A percentile compares a stretch with the other conserved stretches of the same genome.
These are phyloP conservation scores for Verticillium klebahnii DNA, from an alignment of 2,329 filamentous ascomycete species.

Conservation along the genomic window DNA sequence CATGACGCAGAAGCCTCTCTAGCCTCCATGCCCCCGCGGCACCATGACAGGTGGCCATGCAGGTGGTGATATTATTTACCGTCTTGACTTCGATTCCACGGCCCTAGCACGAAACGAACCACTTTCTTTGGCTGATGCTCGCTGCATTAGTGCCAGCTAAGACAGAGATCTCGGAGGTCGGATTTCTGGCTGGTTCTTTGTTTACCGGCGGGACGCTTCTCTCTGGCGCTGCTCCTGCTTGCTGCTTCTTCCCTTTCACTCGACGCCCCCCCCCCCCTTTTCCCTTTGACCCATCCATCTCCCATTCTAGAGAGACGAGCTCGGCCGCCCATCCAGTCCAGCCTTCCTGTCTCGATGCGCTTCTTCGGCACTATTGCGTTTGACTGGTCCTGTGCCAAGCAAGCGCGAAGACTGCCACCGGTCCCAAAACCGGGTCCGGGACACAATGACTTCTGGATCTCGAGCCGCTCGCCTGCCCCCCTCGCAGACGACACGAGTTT, in stretches of 20 bases:
- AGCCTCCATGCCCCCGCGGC: conserved; percentile 23
- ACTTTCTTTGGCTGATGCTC: conserved; percentile 25
- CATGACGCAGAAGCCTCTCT: conserved; percentile 22
- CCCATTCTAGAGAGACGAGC: neutral
- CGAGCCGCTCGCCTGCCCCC: neutral
- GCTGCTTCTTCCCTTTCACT: neutral
- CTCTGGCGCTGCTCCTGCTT: neutral
- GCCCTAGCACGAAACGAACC: conserved; percentile 24
- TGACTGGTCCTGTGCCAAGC: neutral
- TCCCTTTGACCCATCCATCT: neutral
- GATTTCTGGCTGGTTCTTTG: conserved; percentile 13
- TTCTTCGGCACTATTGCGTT: neutral
- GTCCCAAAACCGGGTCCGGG: neutral
- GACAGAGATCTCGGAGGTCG: conserved; percentile 26
- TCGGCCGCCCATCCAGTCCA: neutral
- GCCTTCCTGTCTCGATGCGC: neutral
- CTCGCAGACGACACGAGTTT: conserved; percentile 22
- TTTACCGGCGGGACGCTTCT: neutral
- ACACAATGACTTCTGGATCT: neutral
- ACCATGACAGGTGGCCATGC: conserved; percentile 27
- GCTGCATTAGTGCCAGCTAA: conserved; percentile 33
- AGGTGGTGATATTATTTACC: conserved; percentile 16
- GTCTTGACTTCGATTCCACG: conserved; percentile 14
- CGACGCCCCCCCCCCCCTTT: neutral
- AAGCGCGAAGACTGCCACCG: neutral